phyloP scores from a whole-genome alignment of 1,284 basidiomycete genomes.

The Rhodotorula mucilaginosa region DNA sequence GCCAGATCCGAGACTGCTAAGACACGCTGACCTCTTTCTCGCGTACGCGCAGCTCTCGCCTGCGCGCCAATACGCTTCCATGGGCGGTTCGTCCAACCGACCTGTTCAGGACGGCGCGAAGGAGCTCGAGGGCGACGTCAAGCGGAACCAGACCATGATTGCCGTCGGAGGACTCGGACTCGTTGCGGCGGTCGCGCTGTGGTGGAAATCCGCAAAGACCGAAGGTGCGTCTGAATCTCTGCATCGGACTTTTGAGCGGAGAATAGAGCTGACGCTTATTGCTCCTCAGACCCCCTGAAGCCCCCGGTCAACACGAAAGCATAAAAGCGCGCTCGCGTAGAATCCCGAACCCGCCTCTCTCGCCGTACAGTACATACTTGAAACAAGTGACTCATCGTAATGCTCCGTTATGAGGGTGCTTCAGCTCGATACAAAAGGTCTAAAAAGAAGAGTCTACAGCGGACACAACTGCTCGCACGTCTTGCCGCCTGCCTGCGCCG shows the following conservation, averaged over 20 bases:
- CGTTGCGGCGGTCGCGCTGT: neutral
- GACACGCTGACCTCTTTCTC: neutral
- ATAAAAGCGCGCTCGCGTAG: neutral
- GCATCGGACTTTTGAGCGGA: neutral
- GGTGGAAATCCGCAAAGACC: neutral
- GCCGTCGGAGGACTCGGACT: neutral
- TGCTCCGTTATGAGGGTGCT: too few relatives aligned
- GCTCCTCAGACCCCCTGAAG: neutral
- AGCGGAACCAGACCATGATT: neutral
- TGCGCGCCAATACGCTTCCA: neutral
- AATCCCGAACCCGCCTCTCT: too few relatives aligned
- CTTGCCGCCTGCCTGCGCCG: neutral
- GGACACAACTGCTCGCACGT: slow-evolving; percentile 14
- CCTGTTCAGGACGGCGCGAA: neutral
- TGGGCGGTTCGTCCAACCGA: neutral
- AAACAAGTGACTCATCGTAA: neutral
- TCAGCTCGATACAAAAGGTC: neutral
- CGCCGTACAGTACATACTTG: too few relatives aligned
- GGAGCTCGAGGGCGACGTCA: neutral
- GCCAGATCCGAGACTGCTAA: too few relatives aligned
- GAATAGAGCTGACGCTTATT: neutral
- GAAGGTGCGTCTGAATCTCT: neutral
- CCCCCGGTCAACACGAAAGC: neutral
- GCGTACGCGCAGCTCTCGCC: neutral
- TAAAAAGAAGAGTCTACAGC: neutral